Evolutionary conservation across 208 protist genomes (phyloP), one percentile per base, ranked within the genome.

Genomic region (Crithidia bombi): DNA sequence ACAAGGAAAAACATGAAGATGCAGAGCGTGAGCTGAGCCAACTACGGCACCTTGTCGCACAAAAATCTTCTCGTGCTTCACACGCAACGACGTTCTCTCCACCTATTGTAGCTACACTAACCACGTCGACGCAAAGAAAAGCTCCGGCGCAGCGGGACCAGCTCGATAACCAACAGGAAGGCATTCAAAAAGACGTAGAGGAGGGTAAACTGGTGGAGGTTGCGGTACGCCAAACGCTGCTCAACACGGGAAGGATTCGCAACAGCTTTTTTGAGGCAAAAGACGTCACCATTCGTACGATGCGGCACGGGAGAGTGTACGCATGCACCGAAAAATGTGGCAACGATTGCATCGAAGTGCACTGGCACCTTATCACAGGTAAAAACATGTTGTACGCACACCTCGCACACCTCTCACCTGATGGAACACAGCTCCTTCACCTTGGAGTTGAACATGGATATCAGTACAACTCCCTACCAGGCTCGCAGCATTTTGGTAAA

Each of bases 391-490:
- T 96, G 12, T 96, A 96, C 65, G 67, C 85, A 12, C 87, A 86
- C 69, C 52, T 94, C 0, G 89, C 87, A 0, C 91, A 96, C 62
- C 65, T 96, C 30, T 83, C 78, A 30, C 23, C 68, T 1, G 91
- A 96, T 72, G 91, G 79, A 5, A 79, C 73, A 7, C 36, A 38
- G 35, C 47, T 90, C 6, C 47, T 90, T 14, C 91, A 96, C 55
- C 43, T 92, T 5, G 91, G 91, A 25, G 55, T 78, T 0, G 91
- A 96, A 64, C 81, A 92, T 64, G 91, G 89, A 15, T 96, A 93
- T 65, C 91, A 96, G 66, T 96, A 96, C 65, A 94, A 96, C 70
- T 86, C 77, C 12, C 80, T 92, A 28, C 91, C 91, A 11, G 91
- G 91, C 4, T 83, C 83, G 0, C 52, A 47, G 28, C 79, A 93